phyloP scores from a whole-genome alignment of 2,329 filamentous ascomycete species.

The Trichoderma simmonsii region DNA sequence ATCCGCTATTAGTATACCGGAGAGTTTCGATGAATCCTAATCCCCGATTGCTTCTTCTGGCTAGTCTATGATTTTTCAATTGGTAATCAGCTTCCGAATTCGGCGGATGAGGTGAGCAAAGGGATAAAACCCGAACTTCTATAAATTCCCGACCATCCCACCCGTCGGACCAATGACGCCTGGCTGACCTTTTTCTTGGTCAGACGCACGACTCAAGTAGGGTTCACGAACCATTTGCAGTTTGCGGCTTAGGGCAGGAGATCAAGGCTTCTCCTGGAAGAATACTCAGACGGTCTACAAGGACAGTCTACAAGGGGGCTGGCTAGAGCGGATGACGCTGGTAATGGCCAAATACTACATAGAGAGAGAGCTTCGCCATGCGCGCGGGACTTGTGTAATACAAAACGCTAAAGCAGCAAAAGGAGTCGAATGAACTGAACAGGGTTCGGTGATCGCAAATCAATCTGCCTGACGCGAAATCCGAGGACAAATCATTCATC shows the following conservation, averaged over 20 bases:
- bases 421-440: not conserved
- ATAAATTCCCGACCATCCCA: not conserved
- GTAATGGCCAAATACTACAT: not conserved
- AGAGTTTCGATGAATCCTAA: not conserved
- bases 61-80: not conserved
- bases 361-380: not conserved
- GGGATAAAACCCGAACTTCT: not conserved
- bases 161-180: not conserved
- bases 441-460: not conserved
- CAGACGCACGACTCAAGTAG: not conserved
- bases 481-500: not conserved
- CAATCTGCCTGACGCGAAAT: not conserved
- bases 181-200: not conserved
- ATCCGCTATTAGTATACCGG: not conserved
- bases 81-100: conserved; percentile 5
- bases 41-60: not conserved
- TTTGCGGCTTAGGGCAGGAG: not conserved
- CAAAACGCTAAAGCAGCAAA: too few species aligned
- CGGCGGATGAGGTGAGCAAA: not conserved
- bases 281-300: too few species aligned
- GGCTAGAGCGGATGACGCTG: not conserved
- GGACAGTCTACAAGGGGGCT: not conserved
- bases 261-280: too few species aligned
- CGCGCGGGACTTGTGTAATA: too few species aligned
- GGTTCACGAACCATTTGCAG: not conserved